A percentile compares a stretch with the other conserved stretches of the same genome.
These are phyloP conservation scores for Alternaria brassicicola DNA, from an alignment of 2,329 filamentous ascomycete species.

Conservation along the genomic window DNA sequence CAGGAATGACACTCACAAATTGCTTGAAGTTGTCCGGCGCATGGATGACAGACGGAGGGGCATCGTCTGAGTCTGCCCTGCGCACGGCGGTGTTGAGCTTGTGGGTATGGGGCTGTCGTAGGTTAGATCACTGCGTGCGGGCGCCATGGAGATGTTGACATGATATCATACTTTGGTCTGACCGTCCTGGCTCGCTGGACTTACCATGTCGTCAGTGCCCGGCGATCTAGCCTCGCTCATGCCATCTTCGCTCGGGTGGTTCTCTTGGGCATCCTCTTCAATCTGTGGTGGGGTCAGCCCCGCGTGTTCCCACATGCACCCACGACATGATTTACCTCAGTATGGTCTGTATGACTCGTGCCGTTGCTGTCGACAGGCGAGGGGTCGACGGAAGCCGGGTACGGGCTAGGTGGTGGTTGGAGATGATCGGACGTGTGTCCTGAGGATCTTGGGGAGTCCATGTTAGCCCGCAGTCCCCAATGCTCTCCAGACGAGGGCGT, in stretches of 20 bases:
- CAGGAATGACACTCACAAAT: constrained; percentile 63
- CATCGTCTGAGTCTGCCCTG: constrained; percentile 69
- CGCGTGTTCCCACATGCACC: constrained; percentile 2
- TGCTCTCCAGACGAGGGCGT: constrained; percentile 44
- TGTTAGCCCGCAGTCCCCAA: constrained; percentile 29
- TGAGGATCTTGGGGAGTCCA: constrained; percentile 50
- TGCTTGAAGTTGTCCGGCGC: constrained; percentile 80
- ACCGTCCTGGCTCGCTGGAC: constrained; percentile 41
- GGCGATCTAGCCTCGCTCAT: constrained; percentile 48
- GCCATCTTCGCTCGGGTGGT: constrained; percentile 50
- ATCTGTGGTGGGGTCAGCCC: constrained; percentile 56
- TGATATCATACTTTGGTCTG: constrained; percentile 39
- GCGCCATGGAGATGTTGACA: background rate
- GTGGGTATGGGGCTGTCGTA: constrained; percentile 47
- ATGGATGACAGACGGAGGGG: constrained; percentile 89
- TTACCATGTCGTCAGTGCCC: constrained; percentile 44
- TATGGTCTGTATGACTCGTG: constrained; percentile 79
- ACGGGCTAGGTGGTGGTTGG: constrained; percentile 57
- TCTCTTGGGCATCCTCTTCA: constrained; percentile 76
- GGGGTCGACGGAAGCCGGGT: constrained; percentile 72
- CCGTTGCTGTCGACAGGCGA: constrained; percentile 86
- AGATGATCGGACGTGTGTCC: constrained; percentile 55
- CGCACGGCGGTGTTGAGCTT: constrained; percentile 55
- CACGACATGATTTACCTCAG: constrained; percentile 58
- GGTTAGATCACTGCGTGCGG: constrained; percentile 1